phyloP scores from a whole-genome alignment of 306 rosid genomes.

The Gynostemma pentaphyllum region DNA sequence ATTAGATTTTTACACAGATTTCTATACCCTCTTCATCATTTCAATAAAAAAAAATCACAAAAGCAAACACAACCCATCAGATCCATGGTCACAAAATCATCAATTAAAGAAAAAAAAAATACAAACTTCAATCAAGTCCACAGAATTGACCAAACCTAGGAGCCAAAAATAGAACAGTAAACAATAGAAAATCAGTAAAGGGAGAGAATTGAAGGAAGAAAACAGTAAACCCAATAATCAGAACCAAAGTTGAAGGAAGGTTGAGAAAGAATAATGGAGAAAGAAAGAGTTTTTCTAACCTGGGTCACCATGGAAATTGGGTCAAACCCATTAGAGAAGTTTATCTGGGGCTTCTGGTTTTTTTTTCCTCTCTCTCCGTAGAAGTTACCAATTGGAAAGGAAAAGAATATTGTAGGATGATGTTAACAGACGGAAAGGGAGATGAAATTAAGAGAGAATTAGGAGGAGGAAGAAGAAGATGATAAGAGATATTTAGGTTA shows the following conservation, averaged over 20 bases:
- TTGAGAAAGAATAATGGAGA: neutral
- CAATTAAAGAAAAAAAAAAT: neutral
- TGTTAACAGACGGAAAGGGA: neutral
- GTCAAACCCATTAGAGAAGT: slow-evolving; percentile 32
- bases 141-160: slow-evolving; percentile 7
- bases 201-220: neutral
- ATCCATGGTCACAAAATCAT: slow-evolving; percentile 6
- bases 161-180: slow-evolving; percentile 1
- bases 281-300: slow-evolving; percentile 6
- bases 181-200: neutral
- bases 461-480: too few relatives aligned
- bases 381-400: slow-evolving; percentile 23
- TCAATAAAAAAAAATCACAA: neutral
- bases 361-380: slow-evolving; percentile 8
- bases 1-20: neutral
- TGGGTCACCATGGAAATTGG: slow-evolving; percentile 19
- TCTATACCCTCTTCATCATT: neutral
- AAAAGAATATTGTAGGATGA: slow-evolving; percentile 17
- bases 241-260: neutral
- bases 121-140: slow-evolving; percentile 3
- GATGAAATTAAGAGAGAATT: neutral
- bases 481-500: too few relatives aligned
- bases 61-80: neutral
- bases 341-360: slow-evolving; percentile 23
- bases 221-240: slow-evolving; percentile 1